Evolutionary conservation across 345 rosid genomes (phyloP).

Genomic region (Euphorbia peplus): DNA sequence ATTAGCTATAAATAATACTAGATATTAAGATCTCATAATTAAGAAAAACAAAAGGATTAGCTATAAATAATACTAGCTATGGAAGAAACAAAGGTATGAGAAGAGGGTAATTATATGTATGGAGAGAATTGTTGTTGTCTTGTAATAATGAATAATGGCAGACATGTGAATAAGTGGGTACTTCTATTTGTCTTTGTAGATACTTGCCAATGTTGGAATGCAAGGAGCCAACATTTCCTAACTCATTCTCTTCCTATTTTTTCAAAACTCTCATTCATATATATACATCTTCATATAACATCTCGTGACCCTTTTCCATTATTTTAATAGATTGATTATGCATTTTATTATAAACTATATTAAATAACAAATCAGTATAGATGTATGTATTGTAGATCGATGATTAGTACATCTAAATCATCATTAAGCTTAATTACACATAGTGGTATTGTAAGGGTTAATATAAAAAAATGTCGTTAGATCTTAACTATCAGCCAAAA

Average conservation of each 20-base stretch:
- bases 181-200: conserved; percentile 46
- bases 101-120: conserved; percentile 25
- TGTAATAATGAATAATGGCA: conserved; percentile 54
- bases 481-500: too few relatives aligned
- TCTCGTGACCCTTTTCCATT: conserved; percentile 37
- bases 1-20: too few relatives aligned
- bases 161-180: conserved; percentile 69
- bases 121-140: conserved; percentile 53
- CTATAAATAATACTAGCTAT: too few relatives aligned
- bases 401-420: conserved; percentile 4
- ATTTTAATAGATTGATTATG: too few relatives aligned
- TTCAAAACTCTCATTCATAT: conserved; percentile 6
- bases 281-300: conserved; percentile 1
- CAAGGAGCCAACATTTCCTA: conserved; percentile 30
- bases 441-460: too few relatives aligned
- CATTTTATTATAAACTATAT: too few relatives aligned
- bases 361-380: too few relatives aligned
- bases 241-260: conserved; percentile 11
- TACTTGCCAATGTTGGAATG: conserved; percentile 42
- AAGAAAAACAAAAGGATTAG: too few relatives aligned
- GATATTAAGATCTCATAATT: too few relatives aligned
- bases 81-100: too few relatives aligned
- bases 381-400: conserved; percentile 8
- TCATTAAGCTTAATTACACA: neutral
- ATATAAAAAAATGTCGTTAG: too few relatives aligned